A percentile compares a stretch with the other conserved stretches of the same genome.
Evolutionary conservation across 2,329 filamentous ascomycete species (phyloP).

Genomic region (Colletotrichum horii): DNA sequence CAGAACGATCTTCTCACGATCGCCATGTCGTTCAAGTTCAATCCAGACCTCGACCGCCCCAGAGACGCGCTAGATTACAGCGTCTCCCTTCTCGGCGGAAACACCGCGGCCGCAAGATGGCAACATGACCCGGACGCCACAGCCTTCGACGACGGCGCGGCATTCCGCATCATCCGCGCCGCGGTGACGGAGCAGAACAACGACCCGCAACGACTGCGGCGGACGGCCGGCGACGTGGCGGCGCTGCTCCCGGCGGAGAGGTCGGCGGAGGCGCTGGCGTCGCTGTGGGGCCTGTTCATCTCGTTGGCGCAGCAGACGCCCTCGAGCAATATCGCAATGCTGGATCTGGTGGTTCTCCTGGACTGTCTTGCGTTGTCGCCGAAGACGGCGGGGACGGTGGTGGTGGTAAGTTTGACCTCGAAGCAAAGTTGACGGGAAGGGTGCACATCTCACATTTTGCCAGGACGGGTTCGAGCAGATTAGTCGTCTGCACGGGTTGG

Average conservation of each 20-base stretch:
- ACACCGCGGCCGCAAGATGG: not conserved
- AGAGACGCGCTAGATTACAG: not conserved
- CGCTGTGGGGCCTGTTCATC: conserved; percentile 20
- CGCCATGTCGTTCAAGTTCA: not conserved
- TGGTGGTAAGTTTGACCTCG: not conserved
- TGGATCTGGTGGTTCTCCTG: conserved; percentile 12
- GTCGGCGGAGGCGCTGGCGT: not conserved
- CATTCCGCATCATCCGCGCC: not conserved
- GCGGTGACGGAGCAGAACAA: not conserved
- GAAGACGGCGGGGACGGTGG: conserved; percentile 5
- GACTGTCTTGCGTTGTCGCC: conserved; percentile 13
- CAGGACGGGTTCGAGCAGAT: conserved; percentile 17
- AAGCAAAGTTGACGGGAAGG: not conserved
- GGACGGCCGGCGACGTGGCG: not conserved
- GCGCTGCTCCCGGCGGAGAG: not conserved
- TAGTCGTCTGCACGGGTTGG: conserved; percentile 1
- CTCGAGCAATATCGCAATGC: conserved; percentile 8
- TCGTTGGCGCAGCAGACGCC: conserved; percentile 22
- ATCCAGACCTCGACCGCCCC: not conserved
- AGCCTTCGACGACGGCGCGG: not conserved
- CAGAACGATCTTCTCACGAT: no score
- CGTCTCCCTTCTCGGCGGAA: not conserved
- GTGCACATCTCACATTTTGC: not conserved
- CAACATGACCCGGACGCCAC: not conserved
- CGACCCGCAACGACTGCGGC: not conserved